A percentile compares a stretch with the other conserved stretches of the same genome.
Evolutionary conservation across 106 monocot genomes (phyloP).

Genomic region (Phalaenopsis equestris): DNA sequence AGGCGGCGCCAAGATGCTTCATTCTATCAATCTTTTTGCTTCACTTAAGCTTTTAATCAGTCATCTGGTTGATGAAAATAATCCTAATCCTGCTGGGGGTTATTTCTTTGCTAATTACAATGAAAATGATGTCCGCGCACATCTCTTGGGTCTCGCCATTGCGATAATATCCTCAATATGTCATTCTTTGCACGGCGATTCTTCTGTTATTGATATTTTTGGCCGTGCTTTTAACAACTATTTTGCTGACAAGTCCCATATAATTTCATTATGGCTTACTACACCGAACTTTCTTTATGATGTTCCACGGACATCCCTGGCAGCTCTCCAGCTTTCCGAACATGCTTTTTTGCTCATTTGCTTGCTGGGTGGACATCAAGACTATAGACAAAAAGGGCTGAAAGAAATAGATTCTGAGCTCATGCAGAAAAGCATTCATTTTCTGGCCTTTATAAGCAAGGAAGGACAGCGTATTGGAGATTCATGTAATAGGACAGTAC

Average conservation of each 20-base stretch:
- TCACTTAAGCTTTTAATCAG: conserved; percentile 45
- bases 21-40: conserved; percentile 35
- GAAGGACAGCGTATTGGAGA: conserved; percentile 33
- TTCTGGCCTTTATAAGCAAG: conserved; percentile 84
- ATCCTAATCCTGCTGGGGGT: conserved; percentile 7
- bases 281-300: conserved; percentile 28
- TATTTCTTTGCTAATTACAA: neutral
- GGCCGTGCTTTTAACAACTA: conserved; percentile 42
- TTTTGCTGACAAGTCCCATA: conserved; percentile 44
- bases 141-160: conserved; percentile 43
- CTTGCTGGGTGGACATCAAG: conserved; percentile 43
- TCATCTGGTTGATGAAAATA: conserved; percentile 18
- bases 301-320: conserved; percentile 42
- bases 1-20: conserved; percentile 73
- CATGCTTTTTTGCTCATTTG: conserved; percentile 57
- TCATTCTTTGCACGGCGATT: conserved; percentile 47
- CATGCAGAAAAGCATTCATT: conserved; percentile 65
- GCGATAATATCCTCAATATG: conserved; percentile 60
- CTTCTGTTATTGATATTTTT: conserved; percentile 36
- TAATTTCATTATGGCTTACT: conserved; percentile 51
- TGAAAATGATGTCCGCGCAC: conserved; percentile 21
- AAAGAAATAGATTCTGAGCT: conserved; percentile 51
- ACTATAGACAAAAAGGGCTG: conserved; percentile 39
- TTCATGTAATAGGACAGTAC: conserved; percentile 9
- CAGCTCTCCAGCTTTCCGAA: conserved; percentile 46